phyloP scores from a whole-genome alignment of 2,329 filamentous ascomycete genomes.

The Neocucurbitaria cava region DNA sequence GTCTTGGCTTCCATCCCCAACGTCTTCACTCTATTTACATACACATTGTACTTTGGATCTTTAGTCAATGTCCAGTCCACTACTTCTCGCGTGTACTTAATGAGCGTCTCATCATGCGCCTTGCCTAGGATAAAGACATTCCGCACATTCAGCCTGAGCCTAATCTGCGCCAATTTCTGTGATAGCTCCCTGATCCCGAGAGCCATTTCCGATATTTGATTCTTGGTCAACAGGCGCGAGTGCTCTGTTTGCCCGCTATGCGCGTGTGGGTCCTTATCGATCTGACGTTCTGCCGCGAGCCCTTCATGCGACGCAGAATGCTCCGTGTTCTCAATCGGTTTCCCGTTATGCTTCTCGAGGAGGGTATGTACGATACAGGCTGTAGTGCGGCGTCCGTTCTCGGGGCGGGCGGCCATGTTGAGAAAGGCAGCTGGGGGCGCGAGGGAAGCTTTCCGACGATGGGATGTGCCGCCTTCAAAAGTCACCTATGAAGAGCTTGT shows the following conservation, averaged over 20 bases:
- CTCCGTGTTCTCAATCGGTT: constrained; percentile 21
- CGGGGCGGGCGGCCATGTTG: constrained; percentile 38
- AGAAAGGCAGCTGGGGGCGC: constrained; percentile 47
- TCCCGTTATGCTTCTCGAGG: constrained; percentile 56
- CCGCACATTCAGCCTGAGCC: constrained; percentile 80
- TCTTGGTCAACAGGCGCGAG: constrained; percentile 87
- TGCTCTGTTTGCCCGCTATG: constrained; percentile 53
- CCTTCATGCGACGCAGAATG: constrained; percentile 41
- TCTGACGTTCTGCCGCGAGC: constrained; percentile 42
- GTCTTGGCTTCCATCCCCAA: neutral
- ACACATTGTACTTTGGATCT: constrained; percentile 78
- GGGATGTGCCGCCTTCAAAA: constrained; percentile 59
- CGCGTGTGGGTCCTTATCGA: constrained; percentile 53
- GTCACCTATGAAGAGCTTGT: constrained; percentile 56
- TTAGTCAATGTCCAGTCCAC: constrained; percentile 80
- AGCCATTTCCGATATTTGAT: constrained; percentile 94
- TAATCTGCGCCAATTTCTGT: constrained; percentile 82
- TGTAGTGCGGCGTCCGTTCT: constrained; percentile 52
- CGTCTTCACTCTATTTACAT: constrained; percentile 28
- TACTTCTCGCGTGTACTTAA: constrained; percentile 78
- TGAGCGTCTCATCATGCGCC: constrained; percentile 81
- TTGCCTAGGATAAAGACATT: constrained; percentile 91
- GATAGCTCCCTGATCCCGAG: constrained; percentile 92
- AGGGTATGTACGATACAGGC: constrained; percentile 69
- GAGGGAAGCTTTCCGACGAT: constrained; percentile 68